Evolutionary conservation across 192 early-diverging fungal genomes (phyloP).

Genomic region (Linnemannia schmuckeri): DNA sequence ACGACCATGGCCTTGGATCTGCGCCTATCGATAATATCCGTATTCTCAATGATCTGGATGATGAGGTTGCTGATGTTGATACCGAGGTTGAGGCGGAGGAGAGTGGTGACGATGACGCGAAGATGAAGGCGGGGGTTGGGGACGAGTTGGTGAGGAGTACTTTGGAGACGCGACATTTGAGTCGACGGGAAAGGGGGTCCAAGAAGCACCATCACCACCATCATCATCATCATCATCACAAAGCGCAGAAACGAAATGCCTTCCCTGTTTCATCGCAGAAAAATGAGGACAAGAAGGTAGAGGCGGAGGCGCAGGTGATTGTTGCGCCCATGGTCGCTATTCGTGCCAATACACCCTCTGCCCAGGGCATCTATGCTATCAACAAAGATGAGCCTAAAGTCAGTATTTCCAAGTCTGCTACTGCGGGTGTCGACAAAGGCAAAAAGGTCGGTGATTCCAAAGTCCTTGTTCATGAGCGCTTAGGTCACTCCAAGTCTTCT

Average conservation of each 20-base stretch:
- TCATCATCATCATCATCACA: slow-evolving; percentile 33
- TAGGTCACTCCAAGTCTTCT: slow-evolving; percentile 17
- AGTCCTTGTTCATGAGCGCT: slow-evolving; percentile 5
- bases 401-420: neutral
- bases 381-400: neutral
- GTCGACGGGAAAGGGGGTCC: slow-evolving; percentile 24
- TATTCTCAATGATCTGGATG: slow-evolving; percentile 18
- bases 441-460: neutral
- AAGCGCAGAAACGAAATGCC: neutral
- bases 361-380: slow-evolving; percentile 18
- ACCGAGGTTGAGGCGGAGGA: slow-evolving; percentile 5
- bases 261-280: neutral
- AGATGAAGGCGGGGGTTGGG: neutral
- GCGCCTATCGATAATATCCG: slow-evolving; percentile 22
- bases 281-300: neutral
- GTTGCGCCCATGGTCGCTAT: neutral
- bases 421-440: neutral
- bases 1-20: slow-evolving; percentile 14
- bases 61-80: neutral
- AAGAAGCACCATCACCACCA: slow-evolving; percentile 35
- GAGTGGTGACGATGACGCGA: neutral
- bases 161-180: slow-evolving; percentile 19
- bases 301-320: neutral
- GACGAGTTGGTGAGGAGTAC: slow-evolving; percentile 6
- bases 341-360: slow-evolving; percentile 8